Evolutionary conservation across 352 stramenopile species (phyloP), one percentile per base, ranked within the genome.

Genomic region (Globisporangium cylindrosporum): DNA sequence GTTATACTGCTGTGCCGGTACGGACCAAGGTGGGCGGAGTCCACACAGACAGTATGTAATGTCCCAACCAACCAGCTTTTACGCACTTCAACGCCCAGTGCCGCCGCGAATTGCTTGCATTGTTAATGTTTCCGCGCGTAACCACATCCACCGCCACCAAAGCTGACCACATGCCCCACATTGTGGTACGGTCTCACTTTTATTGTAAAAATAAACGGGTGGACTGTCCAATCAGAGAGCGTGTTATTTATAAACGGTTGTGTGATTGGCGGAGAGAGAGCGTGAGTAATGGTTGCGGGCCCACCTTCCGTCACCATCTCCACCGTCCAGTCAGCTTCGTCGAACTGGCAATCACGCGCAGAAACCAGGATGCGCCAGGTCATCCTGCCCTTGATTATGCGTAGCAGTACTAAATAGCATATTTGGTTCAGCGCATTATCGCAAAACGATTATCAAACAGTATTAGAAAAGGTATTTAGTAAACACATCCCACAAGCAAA

Each of bases 301-400:
- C 15, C 41, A 49, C 41, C 15, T 49, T 49, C 41, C 41, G 41
- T 15, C 41, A n/a, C 41, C 41, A 49, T 15, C 41, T n/a, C 4
- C 54, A 41, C 54, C 27, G 27, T 59, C 54, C 53, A 58, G 53
- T 58, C 53, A 58, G 53, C 54, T 59, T 38, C 18, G 54, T 25
- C 54, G 54, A 59, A 43, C 54, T 59, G 54, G 54, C 54, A 59
- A 59, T 59, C 54, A 34, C 18, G 27, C 18, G 54, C 54, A 59
- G 15, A 59, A 59, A 59, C 29, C 9, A 29, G 27, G 54, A 27
- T 22, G 27, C 15, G 43, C 5, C 18, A n/a, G 15, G 14, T 10
- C 15, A 8, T 49, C 41, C 15, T n/a, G 6, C 15, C 43, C 43
- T 49, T 22, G 5, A 51, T 51, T 6, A 51, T 24, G 43, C 18